Evolutionary conservation across 139 green algal genomes (phyloP), one percentile per base, ranked within the genome.

Genomic region (Tetraselmis striata): DNA sequence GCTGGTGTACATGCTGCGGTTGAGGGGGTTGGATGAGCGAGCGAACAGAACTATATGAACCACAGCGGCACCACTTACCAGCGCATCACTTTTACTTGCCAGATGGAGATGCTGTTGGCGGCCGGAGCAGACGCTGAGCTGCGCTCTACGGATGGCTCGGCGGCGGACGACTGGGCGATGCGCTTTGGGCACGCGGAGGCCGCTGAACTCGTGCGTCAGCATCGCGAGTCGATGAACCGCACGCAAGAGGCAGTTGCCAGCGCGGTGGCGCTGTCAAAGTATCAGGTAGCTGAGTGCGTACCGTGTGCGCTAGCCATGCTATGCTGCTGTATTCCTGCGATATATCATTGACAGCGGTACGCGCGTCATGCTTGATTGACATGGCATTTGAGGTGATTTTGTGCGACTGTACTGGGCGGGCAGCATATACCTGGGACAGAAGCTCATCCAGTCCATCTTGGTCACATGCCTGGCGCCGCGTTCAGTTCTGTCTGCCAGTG

Each of bases 121-220:
- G 85, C 90, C 59, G 94, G 94, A 0, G 93, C 93, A 0, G 89
- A 94, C 75, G 30, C 84, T 0, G 31, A 31, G 27, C 28, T 90
- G 67, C 80, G 74, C 31, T 84, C 84, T 0, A 5, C 25, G 0
- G 85, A 94, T 59, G 92, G 92, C 59, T 87, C 77, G 30, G 88
- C 75, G 0, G 89, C 93, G 0, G 24, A 58, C 0, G 87, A 92
- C 28, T 94, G 91, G 90, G 93, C 93, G 1, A 25, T 78, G 59
- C 78, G 85, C 23, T 95, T 93, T 77, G 88, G 84, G 0, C 82
- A 91, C 58, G 59, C 30, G 0, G 90, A 90, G 0, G 32, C 88
- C 32, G 78, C 80, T 31, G 83, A 89, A 24, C 29, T 85, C 27
- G 82, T 93, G 81, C 77, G 87, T 5, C 76, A 79, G 30, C 80